Percentiles rank a stretch among this genome's conserved stretches.
phyloP scores from a whole-genome alignment of 768 basidiomycete genomes.

The Coprinopsis cinerea region DNA sequence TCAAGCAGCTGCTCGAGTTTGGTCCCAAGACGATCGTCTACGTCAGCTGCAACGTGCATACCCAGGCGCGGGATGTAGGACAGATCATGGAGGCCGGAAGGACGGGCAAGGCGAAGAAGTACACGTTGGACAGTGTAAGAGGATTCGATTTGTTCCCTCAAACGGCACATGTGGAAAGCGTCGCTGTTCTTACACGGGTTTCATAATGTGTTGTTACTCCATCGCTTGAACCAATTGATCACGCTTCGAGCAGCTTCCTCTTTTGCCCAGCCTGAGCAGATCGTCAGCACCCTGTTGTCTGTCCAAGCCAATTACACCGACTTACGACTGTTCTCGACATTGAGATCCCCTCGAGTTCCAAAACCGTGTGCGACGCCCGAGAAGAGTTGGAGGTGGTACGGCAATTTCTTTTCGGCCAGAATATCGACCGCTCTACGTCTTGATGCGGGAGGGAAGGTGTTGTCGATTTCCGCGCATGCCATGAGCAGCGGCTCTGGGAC shows the following conservation, averaged over 20 bases:
- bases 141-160: constrained; percentile 97
- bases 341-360: constrained; percentile 39
- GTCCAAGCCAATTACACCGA: constrained; percentile 1
- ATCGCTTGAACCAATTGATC: constrained; percentile 46
- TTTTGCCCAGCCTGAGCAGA: constrained; percentile 49
- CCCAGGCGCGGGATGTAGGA: constrained; percentile 85
- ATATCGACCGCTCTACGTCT: constrained; percentile 55
- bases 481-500: constrained; percentile 45
- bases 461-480: constrained; percentile 54
- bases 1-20: constrained; percentile 73
- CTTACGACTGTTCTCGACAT: constrained; percentile 34
- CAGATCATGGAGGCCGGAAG: constrained; percentile 46
- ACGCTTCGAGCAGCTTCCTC: constrained; percentile 51
- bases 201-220: constrained; percentile 7
- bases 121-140: constrained; percentile 74
- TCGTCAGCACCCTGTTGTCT: background rate
- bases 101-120: constrained; percentile 40
- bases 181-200: constrained; percentile 57
- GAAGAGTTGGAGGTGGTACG: constrained; percentile 55
- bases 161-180: constrained; percentile 89
- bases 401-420: constrained; percentile 41
- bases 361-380: constrained; percentile 46
- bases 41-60: constrained; percentile 94
- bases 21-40: constrained; percentile 70
- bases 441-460: constrained; percentile 44